These are phyloP conservation scores for Solanum hybrid DNA, from an alignment of 305 asterid genomes.

Conservation along the genomic window DNA sequence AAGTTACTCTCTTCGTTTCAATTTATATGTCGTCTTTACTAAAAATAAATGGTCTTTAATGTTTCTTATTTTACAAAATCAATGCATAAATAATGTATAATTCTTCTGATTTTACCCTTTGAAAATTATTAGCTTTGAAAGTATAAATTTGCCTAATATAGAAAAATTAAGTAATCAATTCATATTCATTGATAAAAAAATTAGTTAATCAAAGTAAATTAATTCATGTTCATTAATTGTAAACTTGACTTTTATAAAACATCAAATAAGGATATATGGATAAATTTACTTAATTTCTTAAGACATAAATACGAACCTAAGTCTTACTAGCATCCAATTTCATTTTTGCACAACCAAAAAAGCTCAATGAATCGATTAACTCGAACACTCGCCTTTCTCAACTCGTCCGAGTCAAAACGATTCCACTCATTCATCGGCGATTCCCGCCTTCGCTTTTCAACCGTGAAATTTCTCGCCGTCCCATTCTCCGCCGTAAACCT, in stretches of 20 bases:
- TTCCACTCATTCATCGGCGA: constrained; percentile 6
- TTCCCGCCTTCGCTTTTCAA: constrained; percentile 1
- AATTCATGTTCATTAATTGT: too few relatives aligned
- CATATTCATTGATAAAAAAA: background rate
- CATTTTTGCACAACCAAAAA: background rate
- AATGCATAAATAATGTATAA: background rate
- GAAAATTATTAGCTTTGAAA: too few relatives aligned
- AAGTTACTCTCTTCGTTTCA: too few relatives aligned
- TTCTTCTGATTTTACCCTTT: background rate
- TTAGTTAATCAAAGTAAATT: background rate
- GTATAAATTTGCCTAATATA: background rate
- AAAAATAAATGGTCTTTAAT: too few relatives aligned
- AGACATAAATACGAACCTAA: too few relatives aligned
- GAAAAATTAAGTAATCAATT: too few relatives aligned
- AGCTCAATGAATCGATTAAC: background rate
- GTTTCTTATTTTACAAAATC: background rate
- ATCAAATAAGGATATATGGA: background rate
- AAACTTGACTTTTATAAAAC: too few relatives aligned
- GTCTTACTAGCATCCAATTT: background rate
- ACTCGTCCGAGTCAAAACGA: background rate
- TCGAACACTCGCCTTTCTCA: constrained; percentile 5
- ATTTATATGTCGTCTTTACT: too few relatives aligned
- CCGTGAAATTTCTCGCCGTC: constrained; percentile 4
- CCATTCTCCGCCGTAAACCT: background rate
- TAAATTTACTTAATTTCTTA: background rate